These are phyloP conservation scores for Claviceps sp. DNA, from an alignment of 2,329 filamentous ascomycete genomes.

Conservation along the genomic window DNA sequence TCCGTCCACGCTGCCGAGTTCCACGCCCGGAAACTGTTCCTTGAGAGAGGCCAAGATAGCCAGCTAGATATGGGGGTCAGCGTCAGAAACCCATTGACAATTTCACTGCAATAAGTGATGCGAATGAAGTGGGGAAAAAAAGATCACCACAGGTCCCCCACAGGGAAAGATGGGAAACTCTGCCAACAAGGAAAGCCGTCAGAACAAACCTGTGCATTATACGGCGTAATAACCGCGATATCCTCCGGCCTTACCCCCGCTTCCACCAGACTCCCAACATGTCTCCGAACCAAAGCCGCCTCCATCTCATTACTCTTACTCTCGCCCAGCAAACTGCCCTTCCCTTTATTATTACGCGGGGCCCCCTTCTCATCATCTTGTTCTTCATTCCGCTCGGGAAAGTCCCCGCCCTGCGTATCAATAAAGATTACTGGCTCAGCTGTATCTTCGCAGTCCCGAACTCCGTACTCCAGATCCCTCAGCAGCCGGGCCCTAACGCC, in stretches of 20 bases:
- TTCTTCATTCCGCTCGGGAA: slow-evolving; percentile 61
- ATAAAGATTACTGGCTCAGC: slow-evolving; percentile 80
- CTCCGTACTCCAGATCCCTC: slow-evolving; percentile 62
- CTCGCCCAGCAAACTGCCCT: slow-evolving; percentile 31
- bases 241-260: slow-evolving; percentile 71
- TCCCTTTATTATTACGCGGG: slow-evolving; percentile 31
- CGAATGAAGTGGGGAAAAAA: neutral
- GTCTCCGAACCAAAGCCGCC: slow-evolving; percentile 63
- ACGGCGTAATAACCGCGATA: slow-evolving; percentile 88
- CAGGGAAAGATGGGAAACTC: neutral
- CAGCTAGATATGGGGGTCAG: slow-evolving; percentile 34
- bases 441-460: slow-evolving; percentile 74
- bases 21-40: slow-evolving; percentile 68
- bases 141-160: too few species aligned
- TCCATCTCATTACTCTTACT: slow-evolving; percentile 93
- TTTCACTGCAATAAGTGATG: too few species aligned
- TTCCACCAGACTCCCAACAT: slow-evolving; percentile 62
- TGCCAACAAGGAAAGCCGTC: neutral
- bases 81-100: slow-evolving; percentile 2
- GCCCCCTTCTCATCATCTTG: slow-evolving; percentile 44
- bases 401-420: slow-evolving; percentile 91
- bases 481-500: slow-evolving; percentile 63
- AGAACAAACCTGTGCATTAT: slow-evolving; percentile 74
- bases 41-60: slow-evolving; percentile 69
- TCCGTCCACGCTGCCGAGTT: slow-evolving; percentile 92